phyloP scores from a whole-genome alignment of 2,329 filamentous ascomycete genomes.

The Pseudogymnoascus sp. region DNA sequence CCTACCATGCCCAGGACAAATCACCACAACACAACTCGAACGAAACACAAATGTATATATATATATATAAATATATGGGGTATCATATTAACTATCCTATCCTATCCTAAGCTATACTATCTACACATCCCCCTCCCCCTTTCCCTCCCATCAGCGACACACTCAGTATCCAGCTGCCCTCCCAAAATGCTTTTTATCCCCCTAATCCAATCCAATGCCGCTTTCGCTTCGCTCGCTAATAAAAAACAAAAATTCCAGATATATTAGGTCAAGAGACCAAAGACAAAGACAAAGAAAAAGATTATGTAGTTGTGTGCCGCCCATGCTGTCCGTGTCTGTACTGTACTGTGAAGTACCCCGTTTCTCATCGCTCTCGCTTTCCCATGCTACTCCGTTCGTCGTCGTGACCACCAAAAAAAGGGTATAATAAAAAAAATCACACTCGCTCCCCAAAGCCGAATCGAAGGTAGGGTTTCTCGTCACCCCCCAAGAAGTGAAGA shows the following conservation, averaged over 20 bases:
- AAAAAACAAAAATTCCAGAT: no score
- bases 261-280: no score
- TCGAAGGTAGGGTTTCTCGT: no score
- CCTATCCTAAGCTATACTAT: neutral
- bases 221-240: neutral
- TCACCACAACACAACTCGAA: no score
- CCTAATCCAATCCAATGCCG: neutral
- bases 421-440: neutral
- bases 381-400: neutral
- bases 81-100: neutral
- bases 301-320: no score
- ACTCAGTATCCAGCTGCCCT: neutral
- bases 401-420: neutral
- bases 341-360: neutral
- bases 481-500: no score
- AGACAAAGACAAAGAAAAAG: neutral
- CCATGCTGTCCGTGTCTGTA: neutral
- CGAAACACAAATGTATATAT: no score
- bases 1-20: no score
- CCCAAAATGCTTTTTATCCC: neutral
- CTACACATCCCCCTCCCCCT: neutral
- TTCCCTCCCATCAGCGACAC: neutral
- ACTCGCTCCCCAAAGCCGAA: neutral
- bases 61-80: neutral
- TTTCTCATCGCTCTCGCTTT: no score